Evolutionary conservation across 805 yeast genomes (phyloP), one percentile per base, ranked within the genome.

Genomic region (Myxozyma vanderwaltii): DNA sequence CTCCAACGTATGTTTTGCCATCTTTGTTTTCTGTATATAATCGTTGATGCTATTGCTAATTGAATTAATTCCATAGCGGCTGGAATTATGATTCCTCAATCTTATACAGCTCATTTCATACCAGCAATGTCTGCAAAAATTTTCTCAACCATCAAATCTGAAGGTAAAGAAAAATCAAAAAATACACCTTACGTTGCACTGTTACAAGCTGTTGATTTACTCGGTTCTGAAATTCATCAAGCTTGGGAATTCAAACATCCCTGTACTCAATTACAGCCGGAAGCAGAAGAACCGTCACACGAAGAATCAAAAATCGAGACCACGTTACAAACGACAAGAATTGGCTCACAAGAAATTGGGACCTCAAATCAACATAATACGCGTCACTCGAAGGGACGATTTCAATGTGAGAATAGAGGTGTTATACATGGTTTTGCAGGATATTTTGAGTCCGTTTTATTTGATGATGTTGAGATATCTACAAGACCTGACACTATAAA

Each of bases 381-480:
- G 3, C 65, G 74, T 5, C 57, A 58, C 19, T 59, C 70, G 1
- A 73, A 74, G 13, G 75, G 75, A 2, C 74, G 75, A 1, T 79
- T 59, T 60, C 74, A 75, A 50, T 75, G 81, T 4, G 75, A 77
- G 15, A 72, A 79, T 33, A 77, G 80, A 54, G 81, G 86, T 1
- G 79, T 79, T 19, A 71, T 89, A 2, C 91, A 89, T 70, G 96
- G 92, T 0, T 70, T 91, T 36, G 75, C 83, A 2, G 97, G 97
- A 0, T 85, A 77, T 68, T 91, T 91, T 68, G 79, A 78, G n/a
- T 85, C 94, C 0, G 80, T 73, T 1, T 76, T 91, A n/a, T 88
- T 84, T 70, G 81, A 79, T 1, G 86, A 83, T 48, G 75, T 85
- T 24, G 69, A 69, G 7, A 74, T 88, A 3, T 81, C 86, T 29